These are phyloP conservation scores for Magnusiomyces tetraspermus DNA, from an alignment of 1,139 yeast species.

Conservation along the genomic window DNA sequence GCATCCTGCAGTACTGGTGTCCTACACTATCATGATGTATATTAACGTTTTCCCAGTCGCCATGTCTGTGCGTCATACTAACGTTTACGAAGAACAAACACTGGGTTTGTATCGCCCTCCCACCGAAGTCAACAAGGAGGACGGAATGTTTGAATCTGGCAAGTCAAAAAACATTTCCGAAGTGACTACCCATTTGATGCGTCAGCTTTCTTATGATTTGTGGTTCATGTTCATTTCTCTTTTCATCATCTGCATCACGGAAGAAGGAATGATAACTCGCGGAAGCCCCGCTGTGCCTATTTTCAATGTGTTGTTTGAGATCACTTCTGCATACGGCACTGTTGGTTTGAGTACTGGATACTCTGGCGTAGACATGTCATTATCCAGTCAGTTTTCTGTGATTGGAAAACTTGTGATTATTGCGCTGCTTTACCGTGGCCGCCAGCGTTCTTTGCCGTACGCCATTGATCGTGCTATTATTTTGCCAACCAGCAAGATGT, in stretches of 20 bases:
- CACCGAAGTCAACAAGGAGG: constrained; percentile 21
- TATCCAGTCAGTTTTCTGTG: constrained; percentile 60
- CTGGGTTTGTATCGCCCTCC: constrained; percentile 65
- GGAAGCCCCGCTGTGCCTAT: constrained; percentile 47
- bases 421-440: constrained; percentile 86
- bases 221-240: constrained; percentile 89
- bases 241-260: constrained; percentile 78
- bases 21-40: constrained; percentile 96
- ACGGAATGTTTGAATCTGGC: constrained; percentile 19
- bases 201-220: constrained; percentile 85
- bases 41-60: constrained; percentile 94
- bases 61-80: constrained; percentile 89
- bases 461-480: constrained; percentile 89
- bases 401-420: constrained; percentile 76
- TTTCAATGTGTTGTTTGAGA: constrained; percentile 72
- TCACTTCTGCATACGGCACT: constrained; percentile 91
- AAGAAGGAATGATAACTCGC: constrained; percentile 50
- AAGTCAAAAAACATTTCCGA: constrained; percentile 38
- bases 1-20: constrained; percentile 88
- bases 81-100: constrained; percentile 95
- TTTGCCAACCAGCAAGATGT: constrained; percentile 65
- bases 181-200: constrained; percentile 79
- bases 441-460: constrained; percentile 95
- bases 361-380: constrained; percentile 55
- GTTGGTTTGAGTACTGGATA: constrained; percentile 88